Evolutionary conservation across 805 yeast species (phyloP).

Genomic region (Ogataea philodendri): DNA sequence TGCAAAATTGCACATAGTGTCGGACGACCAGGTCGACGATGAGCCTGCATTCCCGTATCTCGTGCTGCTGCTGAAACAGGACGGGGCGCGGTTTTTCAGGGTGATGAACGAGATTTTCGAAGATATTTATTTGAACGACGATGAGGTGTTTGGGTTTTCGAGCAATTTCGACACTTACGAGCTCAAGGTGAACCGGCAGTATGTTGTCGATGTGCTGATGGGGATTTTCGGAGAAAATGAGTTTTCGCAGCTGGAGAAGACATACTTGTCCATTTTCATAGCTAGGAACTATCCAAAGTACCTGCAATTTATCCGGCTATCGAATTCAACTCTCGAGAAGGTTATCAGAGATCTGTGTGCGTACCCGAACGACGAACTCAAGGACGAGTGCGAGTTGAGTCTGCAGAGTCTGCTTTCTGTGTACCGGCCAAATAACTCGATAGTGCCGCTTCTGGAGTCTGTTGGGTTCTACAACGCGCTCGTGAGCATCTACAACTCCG

Average conservation of each 20-base stretch:
- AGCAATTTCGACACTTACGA: constrained; percentile 25
- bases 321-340: constrained; percentile 53
- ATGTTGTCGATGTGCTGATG: constrained; percentile 67
- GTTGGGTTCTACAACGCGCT: constrained; percentile 60
- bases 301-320: constrained; percentile 72
- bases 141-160: constrained; percentile 34
- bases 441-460: constrained; percentile 50
- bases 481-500: constrained; percentile 52
- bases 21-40: constrained; percentile 24
- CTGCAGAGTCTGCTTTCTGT: constrained; percentile 66
- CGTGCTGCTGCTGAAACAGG: constrained; percentile 49
- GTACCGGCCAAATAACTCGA: constrained; percentile 53
- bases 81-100: constrained; percentile 59
- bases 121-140: constrained; percentile 70
- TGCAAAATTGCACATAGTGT: constrained; percentile 35
- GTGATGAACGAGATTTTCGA: constrained; percentile 82
- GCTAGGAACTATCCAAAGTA: constrained; percentile 83
- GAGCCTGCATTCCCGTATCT: constrained; percentile 72
- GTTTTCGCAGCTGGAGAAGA: constrained; percentile 30
- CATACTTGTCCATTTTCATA: constrained; percentile 61
- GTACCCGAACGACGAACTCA: constrained; percentile 33
- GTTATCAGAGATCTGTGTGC: constrained; percentile 52
- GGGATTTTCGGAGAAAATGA: constrained; percentile 49
- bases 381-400: constrained; percentile 71
- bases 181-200: constrained; percentile 62